These are phyloP conservation scores for Abelmoschus esculentus DNA, from an alignment of 345 rosid species.

Conservation along the genomic window DNA sequence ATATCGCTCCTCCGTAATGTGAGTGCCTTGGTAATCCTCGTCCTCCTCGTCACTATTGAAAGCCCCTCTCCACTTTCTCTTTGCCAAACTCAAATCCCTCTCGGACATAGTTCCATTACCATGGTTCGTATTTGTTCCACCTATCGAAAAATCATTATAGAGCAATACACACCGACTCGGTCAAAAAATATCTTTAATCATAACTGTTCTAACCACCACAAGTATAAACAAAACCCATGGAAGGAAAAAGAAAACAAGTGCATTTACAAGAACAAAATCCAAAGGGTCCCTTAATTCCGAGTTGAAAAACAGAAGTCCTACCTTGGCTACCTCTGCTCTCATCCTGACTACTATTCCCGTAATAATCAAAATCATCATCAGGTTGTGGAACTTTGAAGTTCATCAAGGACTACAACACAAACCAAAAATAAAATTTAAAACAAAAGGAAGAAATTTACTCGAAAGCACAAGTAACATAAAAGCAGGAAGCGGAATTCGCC, in stretches of 20 bases:
- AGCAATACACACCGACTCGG: constrained; percentile 10
- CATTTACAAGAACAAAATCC: constrained; percentile 9
- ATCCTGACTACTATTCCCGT: constrained; percentile 94
- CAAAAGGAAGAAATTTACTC: background rate
- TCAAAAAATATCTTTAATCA: background rate
- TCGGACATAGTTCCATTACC: constrained; percentile 56
- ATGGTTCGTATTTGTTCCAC: constrained; percentile 40
- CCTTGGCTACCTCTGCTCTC: constrained; percentile 82
- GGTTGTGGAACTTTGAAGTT: constrained; percentile 78
- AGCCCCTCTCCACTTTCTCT: constrained; percentile 48
- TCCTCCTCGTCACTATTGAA: constrained; percentile 56
- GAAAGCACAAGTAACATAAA: background rate
- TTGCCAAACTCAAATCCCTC: constrained; percentile 37
- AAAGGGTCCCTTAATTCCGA: constrained; percentile 42
- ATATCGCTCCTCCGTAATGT: constrained; percentile 72
- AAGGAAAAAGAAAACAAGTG: background rate
- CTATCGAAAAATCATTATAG: constrained; percentile 22
- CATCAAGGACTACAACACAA: constrained; percentile 34
- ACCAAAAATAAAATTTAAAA: background rate
- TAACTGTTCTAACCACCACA: constrained; percentile 15
- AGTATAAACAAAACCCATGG: background rate
- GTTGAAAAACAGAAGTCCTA: constrained; percentile 22
- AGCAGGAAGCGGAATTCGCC: background rate
- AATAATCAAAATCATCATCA: constrained; percentile 90
- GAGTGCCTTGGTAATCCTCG: constrained; percentile 43